A percentile compares a stretch with the other conserved stretches of the same genome.
These are phyloP conservation scores for Aspergillus novoparasiticus DNA, from an alignment of 2,329 filamentous ascomycete genomes.

Conservation along the genomic window DNA sequence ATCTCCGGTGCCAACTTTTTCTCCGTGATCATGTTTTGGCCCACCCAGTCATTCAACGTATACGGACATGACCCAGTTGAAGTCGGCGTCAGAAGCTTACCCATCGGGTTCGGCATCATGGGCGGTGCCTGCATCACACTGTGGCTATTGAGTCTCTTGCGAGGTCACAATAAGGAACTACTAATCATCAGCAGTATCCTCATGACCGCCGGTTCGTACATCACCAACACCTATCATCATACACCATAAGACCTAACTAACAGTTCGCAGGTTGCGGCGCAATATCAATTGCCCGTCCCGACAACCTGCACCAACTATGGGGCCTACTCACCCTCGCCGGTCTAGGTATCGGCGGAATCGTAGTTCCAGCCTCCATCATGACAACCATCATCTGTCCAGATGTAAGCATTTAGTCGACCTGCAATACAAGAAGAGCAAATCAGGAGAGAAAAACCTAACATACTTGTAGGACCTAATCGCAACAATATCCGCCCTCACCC, in stretches of 20 bases:
- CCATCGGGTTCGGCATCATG: constrained; percentile 66
- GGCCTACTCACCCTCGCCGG: constrained; percentile 63
- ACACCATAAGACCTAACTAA: not conserved
- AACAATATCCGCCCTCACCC: constrained; percentile 67
- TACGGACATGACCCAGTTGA: constrained; percentile 66
- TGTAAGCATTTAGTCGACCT: constrained; percentile 34
- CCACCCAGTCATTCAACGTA: constrained; percentile 65
- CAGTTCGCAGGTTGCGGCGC: constrained; percentile 52
- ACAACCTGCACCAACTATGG: constrained; percentile 60
- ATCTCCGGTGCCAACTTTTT: constrained; percentile 64
- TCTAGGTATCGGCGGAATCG: constrained; percentile 67
- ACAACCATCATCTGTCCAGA: constrained; percentile 70
- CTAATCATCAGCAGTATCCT: constrained; percentile 61
- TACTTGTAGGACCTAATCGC: constrained; percentile 61
- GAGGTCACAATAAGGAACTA: constrained; percentile 61
- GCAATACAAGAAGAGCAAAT: not conserved
- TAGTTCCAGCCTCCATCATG: constrained; percentile 69
- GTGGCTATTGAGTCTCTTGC: constrained; percentile 58
- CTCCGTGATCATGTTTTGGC: constrained; percentile 61
- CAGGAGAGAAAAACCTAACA: not conserved
- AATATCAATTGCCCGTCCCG: constrained; percentile 51
- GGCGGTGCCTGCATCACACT: constrained; percentile 62
- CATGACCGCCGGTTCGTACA: constrained; percentile 62
- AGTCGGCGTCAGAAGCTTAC: constrained; percentile 66
- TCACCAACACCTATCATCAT: not conserved